Conservation (phyloP, 106 monocot species). For the Allium fistulosum region DNA sequence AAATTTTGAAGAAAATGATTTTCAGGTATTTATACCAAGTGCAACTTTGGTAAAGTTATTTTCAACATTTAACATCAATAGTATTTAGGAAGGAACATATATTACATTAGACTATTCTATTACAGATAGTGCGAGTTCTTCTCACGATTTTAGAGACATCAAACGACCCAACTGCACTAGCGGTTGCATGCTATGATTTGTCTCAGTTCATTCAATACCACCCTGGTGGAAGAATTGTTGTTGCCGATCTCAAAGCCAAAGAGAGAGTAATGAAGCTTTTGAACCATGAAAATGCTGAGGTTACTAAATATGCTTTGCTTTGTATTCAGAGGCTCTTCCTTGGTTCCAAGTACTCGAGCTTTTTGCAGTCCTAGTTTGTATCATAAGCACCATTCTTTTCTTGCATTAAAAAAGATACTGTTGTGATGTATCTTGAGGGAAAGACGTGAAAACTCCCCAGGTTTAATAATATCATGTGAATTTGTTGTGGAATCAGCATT, state of each 20-base stretch:
- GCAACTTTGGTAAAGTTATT: background rate
- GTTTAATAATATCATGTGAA: background rate
- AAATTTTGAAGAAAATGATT: conserved; percentile 97
- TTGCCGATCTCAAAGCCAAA: conserved; percentile 75
- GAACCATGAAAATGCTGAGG: conserved; percentile 84
- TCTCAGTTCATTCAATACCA: conserved; percentile 95
- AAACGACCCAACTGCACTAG: conserved; percentile 74
- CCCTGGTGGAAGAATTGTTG: conserved; percentile 57
- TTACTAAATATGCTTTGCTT: conserved; percentile 85
- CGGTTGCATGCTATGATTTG: conserved; percentile 86
- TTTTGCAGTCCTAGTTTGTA: conserved; percentile 63
- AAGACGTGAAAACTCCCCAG: background rate
- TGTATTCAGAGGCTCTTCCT: conserved; percentile 95
- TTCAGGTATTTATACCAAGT: conserved; percentile 59
- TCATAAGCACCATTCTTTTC: background rate
- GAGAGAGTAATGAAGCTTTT: conserved; percentile 94
- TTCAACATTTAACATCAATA: background rate
- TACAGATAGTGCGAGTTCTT: conserved; percentile 81
- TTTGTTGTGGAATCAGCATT: background rate
- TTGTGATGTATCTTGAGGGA: background rate
- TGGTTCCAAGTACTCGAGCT: conserved; percentile 87
- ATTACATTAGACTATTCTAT: background rate
- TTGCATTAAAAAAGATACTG: background rate
- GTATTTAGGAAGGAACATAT: too few relatives aligned
- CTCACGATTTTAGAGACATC: conserved; percentile 87